Percentiles rank a stretch among this genome's conserved stretches.
Evolutionary conservation across 495 filamentous ascomycete genomes (phyloP).

Genomic region (Penicillium robsamsonii): DNA sequence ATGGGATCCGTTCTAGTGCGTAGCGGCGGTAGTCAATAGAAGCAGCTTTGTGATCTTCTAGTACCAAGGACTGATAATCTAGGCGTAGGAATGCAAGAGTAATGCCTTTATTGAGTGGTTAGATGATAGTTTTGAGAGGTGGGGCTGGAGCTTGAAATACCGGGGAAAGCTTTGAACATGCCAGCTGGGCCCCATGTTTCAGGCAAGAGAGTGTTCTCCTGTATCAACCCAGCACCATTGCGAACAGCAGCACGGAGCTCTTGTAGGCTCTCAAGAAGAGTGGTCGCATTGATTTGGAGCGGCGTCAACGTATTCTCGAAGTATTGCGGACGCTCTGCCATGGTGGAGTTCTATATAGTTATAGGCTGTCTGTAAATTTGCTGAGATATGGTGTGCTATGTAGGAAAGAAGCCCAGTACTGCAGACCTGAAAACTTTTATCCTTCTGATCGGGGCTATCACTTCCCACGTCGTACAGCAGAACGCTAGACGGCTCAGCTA

Average conservation of each 20-base stretch:
- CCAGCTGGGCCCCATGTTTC: constrained; percentile 29
- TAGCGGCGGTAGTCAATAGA: constrained; percentile 26
- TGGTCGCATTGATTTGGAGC: constrained; percentile 14
- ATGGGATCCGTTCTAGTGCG: constrained; percentile 32
- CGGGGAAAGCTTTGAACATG: constrained; percentile 31
- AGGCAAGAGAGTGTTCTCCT: constrained; percentile 22
- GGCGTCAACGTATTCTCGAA: constrained; percentile 25
- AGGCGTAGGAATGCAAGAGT: constrained; percentile 40
- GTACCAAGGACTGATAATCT: constrained; percentile 30
- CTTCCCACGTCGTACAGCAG: background rate
- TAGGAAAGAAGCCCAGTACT: background rate
- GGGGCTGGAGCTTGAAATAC: constrained; percentile 17
- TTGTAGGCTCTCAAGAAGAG: constrained; percentile 20
- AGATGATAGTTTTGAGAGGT: background rate
- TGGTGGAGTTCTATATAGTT: constrained; percentile 5
- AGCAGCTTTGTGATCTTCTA: constrained; percentile 11
- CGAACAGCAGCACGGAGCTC: constrained; percentile 32
- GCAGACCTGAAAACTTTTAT: background rate
- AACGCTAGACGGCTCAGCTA: background rate
- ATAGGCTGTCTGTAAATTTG: background rate
- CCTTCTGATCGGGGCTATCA: background rate
- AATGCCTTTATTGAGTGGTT: constrained; percentile 27
- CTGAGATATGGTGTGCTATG: constrained; percentile 17
- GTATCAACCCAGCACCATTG: constrained; percentile 29
- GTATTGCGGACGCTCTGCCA: constrained; percentile 32